Percentiles rank a stretch among this genome's conserved stretches.
Conservation (phyloP, 768 basidiomycete genomes). For the Baorangia bicolor region DNA sequence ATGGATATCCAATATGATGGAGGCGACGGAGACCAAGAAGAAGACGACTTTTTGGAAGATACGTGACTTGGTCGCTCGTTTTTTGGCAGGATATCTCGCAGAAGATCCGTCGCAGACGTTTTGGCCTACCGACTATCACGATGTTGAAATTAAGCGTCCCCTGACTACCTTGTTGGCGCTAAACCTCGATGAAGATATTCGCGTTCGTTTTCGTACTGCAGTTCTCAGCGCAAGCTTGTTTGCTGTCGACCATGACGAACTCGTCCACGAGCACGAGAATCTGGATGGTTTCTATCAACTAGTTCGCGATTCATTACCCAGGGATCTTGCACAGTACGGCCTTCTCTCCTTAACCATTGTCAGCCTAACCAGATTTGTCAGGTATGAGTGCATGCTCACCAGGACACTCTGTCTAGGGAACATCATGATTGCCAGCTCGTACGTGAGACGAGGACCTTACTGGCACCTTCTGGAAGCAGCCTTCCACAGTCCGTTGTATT, state of each 20-base stretch:
- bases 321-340: conserved; percentile 50
- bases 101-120: conserved; percentile 52
- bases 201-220: conserved; percentile 80
- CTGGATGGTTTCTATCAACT: conserved; percentile 42
- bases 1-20: conserved; percentile 52
- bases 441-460: conserved; percentile 76
- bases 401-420: conserved; percentile 71
- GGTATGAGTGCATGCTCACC: conserved; percentile 75
- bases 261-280: conserved; percentile 24
- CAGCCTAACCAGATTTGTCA: conserved; percentile 30
- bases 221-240: conserved; percentile 59
- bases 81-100: conserved; percentile 64
- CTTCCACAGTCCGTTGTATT: conserved; percentile 32
- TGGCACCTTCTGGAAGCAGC: conserved; percentile 83
- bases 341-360: neutral
- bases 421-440: conserved; percentile 75
- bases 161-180: conserved; percentile 50
- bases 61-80: conserved; percentile 60
- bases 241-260: conserved; percentile 37
- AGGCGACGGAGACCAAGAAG: conserved; percentile 33
- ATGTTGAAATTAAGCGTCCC: conserved; percentile 37
- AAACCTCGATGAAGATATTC: conserved; percentile 70
- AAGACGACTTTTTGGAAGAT: conserved; percentile 62
- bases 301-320: conserved; percentile 46
- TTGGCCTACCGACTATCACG: conserved; percentile 41